phyloP scores from a whole-genome alignment of 2,329 filamentous ascomycete species.

The Amphichorda felina region DNA sequence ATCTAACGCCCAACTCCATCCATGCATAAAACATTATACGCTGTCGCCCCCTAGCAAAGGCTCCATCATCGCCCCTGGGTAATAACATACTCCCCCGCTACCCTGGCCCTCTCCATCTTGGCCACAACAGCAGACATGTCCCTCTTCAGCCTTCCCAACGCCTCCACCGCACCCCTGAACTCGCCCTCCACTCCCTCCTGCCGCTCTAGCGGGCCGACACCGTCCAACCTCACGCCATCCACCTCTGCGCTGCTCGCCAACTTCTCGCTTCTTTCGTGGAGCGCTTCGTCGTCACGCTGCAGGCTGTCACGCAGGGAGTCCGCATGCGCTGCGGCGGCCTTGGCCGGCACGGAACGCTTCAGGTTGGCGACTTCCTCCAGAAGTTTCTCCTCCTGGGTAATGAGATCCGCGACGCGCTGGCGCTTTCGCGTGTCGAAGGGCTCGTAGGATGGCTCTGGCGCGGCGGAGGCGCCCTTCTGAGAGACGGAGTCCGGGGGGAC shows the following conservation, averaged over 20 bases:
- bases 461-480: conserved; percentile 7
- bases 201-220: conserved; percentile 26
- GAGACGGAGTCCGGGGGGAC: conserved; percentile 28
- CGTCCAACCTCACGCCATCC: conserved; percentile 14
- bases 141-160: conserved; percentile 40
- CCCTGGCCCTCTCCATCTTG: conserved; percentile 51
- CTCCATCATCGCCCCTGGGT: conserved; percentile 13
- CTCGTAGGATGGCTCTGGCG: conserved; percentile 32
- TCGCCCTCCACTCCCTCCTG: conserved; percentile 15
- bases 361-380: conserved; percentile 50
- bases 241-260: conserved; percentile 14
- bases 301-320: conserved; percentile 26
- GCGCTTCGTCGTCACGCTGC: conserved; percentile 32
- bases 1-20: no score
- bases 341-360: conserved; percentile 39
- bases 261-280: conserved; percentile 12
- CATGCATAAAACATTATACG: no score
- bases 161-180: conserved; percentile 29
- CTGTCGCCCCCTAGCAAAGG: no score
- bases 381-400: conserved; percentile 50
- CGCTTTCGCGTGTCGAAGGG: conserved; percentile 49
- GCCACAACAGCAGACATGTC: conserved; percentile 51
- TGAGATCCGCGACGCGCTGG: conserved; percentile 46
- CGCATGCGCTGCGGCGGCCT: conserved; percentile 29
- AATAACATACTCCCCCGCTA: conserved; percentile 46